These are phyloP conservation scores for Mitosporidium daphniae DNA, from an alignment of 371 early-diverging fungal species.

Conservation along the genomic window DNA sequence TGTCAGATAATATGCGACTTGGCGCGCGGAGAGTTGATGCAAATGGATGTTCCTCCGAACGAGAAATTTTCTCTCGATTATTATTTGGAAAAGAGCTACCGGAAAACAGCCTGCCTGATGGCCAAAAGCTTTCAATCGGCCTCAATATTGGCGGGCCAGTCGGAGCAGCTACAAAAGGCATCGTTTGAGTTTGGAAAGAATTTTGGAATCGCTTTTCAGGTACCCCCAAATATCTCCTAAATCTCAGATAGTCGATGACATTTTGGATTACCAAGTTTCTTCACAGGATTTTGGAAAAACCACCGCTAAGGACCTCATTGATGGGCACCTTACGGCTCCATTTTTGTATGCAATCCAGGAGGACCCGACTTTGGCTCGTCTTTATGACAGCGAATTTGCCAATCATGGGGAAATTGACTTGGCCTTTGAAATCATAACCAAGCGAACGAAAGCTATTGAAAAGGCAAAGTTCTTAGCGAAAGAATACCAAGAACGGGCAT, in stretches of 20 bases:
- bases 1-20: slow-evolving; percentile 57
- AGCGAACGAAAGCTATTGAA: no score
- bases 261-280: slow-evolving; percentile 43
- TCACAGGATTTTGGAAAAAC: slow-evolving; percentile 50
- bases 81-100: slow-evolving; percentile 60
- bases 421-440: no score
- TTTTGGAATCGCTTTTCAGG: slow-evolving; percentile 67
- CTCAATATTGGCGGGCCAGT: slow-evolving; percentile 31
- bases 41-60: slow-evolving; percentile 23
- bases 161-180: slow-evolving; percentile 12
- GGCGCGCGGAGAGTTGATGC: slow-evolving; percentile 83
- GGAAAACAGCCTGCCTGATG: slow-evolving; percentile 70
- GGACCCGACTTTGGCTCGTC: slow-evolving; percentile 37
- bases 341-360: slow-evolving; percentile 58
- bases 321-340: slow-evolving; percentile 60
- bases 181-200: slow-evolving; percentile 45
- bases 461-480: no score
- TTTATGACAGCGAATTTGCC: no score
- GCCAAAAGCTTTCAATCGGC: slow-evolving; percentile 58
- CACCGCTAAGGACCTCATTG: slow-evolving; percentile 35
- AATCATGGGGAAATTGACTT: no score
- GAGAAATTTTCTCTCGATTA: slow-evolving; percentile 17
- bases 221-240: slow-evolving; percentile 5
- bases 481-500: no score
- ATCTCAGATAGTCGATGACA: slow-evolving; percentile 38